Evolutionary conservation across 2,329 filamentous ascomycete species (phyloP).

Genomic region (Arthroderma sp.): DNA sequence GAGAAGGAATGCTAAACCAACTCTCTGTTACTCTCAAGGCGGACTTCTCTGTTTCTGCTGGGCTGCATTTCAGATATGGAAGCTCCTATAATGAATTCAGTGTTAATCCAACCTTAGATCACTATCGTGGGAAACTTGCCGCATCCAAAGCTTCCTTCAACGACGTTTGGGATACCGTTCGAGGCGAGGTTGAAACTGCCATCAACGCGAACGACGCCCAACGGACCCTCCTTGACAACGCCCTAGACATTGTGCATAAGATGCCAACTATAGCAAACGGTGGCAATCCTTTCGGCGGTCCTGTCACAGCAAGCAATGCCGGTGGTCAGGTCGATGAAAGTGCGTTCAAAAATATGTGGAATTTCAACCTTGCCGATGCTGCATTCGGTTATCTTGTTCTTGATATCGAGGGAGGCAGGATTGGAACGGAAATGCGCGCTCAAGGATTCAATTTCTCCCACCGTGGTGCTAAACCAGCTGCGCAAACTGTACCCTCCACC

Average conservation of each 20-base stretch:
- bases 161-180: conserved; percentile 98
- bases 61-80: conserved; percentile 94
- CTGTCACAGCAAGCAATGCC: conserved; percentile 52
- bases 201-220: conserved; percentile 90
- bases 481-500: conserved; percentile 17
- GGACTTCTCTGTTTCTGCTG: conserved; percentile 94
- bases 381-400: conserved; percentile 93
- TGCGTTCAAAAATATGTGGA: conserved; percentile 99
- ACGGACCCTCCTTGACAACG: conserved; percentile 80
- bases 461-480: conserved; percentile 64
- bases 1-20: conserved; percentile 93
- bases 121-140: conserved; percentile 95
- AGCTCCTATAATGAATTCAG: conserved; percentile 99
- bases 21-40: conserved; percentile 94
- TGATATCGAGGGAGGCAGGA: conserved; percentile 87
- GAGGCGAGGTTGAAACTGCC: conserved; percentile 85
- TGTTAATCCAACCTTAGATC: conserved; percentile 92
- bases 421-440: conserved; percentile 95
- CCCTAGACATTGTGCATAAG: conserved; percentile 87
- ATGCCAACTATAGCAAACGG: conserved; percentile 93
- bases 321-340: conserved; percentile 93
- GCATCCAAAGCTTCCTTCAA: conserved; percentile 98
- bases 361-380: conserved; percentile 95
- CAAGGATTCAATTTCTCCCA: conserved; percentile 99
- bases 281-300: conserved; percentile 91